Conservation (phyloP, 257 asterid genomes). For the Solanum sitiens region DNA sequence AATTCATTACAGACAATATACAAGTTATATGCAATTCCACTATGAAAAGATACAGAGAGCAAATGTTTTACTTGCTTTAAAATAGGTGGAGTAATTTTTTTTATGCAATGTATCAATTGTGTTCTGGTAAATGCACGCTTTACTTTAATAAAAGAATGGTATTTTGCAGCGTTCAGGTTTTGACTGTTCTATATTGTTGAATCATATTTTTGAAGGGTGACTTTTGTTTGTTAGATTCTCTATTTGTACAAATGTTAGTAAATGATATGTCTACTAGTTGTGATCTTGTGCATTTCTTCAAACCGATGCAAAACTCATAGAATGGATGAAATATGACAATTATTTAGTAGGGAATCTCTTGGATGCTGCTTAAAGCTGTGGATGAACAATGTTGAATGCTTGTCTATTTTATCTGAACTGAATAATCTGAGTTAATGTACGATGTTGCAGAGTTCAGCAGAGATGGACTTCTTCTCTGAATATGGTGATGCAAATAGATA, state of each 20-base stretch:
- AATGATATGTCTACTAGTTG: not conserved
- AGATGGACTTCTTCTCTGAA: conserved; percentile 80
- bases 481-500: conserved; percentile 84
- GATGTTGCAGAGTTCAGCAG: conserved; percentile 46
- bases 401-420: not conserved
- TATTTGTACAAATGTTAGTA: not conserved
- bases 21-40: not conserved
- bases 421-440: not conserved
- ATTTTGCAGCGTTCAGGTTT: not conserved
- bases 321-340: not conserved
- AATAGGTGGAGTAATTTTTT: not conserved
- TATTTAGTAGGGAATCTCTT: not conserved
- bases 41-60: not conserved
- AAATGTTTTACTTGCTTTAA: not conserved
- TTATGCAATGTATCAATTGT: not conserved
- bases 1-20: not conserved
- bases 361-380: not conserved
- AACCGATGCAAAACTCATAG: not conserved
- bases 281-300: not conserved
- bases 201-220: not conserved
- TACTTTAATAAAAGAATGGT: not conserved
- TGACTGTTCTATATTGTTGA: not conserved
- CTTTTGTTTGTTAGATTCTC: not conserved
- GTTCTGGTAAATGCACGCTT: not conserved
- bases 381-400: not conserved